A percentile compares a stretch with the other conserved stretches of the same genome.
Evolutionary conservation across 2,329 filamentous ascomycete genomes (phyloP).

Genomic region (Capronia epimyces): DNA sequence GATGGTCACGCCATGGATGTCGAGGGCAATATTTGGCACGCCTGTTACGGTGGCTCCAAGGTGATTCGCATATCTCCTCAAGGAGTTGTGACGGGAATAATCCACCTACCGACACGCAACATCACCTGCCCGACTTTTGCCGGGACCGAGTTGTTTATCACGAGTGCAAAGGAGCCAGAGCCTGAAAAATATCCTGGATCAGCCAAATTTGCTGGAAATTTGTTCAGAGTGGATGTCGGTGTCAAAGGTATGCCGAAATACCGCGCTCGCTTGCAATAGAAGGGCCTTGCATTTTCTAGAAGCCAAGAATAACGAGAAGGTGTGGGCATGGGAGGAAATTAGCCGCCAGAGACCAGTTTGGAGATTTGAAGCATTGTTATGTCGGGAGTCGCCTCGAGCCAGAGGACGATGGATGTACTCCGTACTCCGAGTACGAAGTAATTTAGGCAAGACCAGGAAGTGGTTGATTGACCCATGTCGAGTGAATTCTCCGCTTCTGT

Average conservation of each 20-base stretch:
- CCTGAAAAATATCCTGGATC: conserved; percentile 59
- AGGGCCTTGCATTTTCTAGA: conserved; percentile 12
- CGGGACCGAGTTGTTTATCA: conserved; percentile 70
- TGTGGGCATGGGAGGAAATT: conserved; percentile 3
- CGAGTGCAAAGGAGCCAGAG: conserved; percentile 65
- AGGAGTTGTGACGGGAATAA: conserved; percentile 67
- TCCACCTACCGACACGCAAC: conserved; percentile 70
- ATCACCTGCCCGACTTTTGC: conserved; percentile 77
- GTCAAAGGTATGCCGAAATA: conserved; percentile 54
- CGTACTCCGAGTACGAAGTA: too few relatives aligned
- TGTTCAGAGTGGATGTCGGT: conserved; percentile 45
- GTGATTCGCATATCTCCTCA: conserved; percentile 68
- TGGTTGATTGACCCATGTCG: not conserved
- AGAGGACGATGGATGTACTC: too few relatives aligned
- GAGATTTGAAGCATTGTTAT: too few relatives aligned
- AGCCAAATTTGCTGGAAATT: conserved; percentile 59
- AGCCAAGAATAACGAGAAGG: not conserved
- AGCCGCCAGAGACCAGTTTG: not conserved
- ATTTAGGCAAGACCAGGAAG: not conserved
- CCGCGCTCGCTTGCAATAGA: conserved; percentile 53
- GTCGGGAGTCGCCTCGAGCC: too few relatives aligned
- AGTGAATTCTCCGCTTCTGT: not conserved
- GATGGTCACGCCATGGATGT: conserved; percentile 82
- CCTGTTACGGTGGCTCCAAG: conserved; percentile 70
- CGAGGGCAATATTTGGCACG: conserved; percentile 83